Evolutionary conservation across 2,329 filamentous ascomycete genomes (phyloP).

Genomic region (Exserohilum turcica): DNA sequence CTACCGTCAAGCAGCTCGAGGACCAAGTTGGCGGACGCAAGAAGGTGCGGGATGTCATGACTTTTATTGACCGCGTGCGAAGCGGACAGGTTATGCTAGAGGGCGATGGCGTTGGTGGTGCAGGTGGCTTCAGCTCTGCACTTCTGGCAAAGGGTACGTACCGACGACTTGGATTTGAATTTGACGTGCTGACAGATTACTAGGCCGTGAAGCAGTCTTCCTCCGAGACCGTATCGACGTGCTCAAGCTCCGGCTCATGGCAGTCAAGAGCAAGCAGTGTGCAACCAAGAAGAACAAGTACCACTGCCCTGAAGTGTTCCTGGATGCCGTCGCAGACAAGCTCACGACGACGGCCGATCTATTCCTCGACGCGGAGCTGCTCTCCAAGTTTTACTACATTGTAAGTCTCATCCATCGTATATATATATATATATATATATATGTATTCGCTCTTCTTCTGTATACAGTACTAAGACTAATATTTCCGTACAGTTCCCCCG

Average conservation of each 20-base stretch:
- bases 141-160: conserved; percentile 76
- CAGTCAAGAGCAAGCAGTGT: conserved; percentile 91
- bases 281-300: conserved; percentile 86
- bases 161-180: background rate
- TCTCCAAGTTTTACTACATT: conserved; percentile 97
- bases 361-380: conserved; percentile 94
- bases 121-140: conserved; percentile 89
- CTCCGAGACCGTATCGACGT: conserved; percentile 89
- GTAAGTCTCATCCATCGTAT: conserved; percentile 26
- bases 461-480: background rate
- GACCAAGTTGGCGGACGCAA: conserved; percentile 76
- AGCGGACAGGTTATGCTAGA: conserved; percentile 85
- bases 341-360: conserved; percentile 92
- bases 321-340: conserved; percentile 96
- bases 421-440: no score
- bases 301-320: conserved; percentile 93
- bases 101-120: conserved; percentile 80
- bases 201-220: conserved; percentile 91
- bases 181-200: conserved; percentile 10
- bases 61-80: conserved; percentile 86
- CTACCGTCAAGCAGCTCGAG: conserved; percentile 76
- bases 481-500: conserved; percentile 71
- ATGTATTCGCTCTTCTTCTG: no score
- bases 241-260: conserved; percentile 85
- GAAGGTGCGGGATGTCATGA: conserved; percentile 87